Base-by-base conservation (phyloP, 2,329 filamentous ascomycete species). In the Claviceps fusiformis region DNA sequence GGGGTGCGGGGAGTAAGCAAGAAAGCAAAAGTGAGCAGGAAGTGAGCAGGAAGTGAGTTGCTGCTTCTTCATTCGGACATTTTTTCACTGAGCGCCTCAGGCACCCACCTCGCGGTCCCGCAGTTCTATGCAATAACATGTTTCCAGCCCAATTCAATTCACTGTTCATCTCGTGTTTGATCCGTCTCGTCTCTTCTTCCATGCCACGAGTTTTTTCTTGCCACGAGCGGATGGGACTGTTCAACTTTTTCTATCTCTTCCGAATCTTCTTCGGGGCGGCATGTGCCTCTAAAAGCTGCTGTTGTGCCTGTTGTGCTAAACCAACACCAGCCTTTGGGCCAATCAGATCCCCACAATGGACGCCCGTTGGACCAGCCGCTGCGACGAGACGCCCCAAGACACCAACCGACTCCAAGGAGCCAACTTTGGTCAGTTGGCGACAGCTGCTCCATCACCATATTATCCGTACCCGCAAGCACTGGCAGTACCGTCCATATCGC, bases 371-470 rank as follows among this genome's bases (percentile, higher is more conserved):
- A 47, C n/a, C 52, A 33, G 52, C 51, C 52, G 43, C 52, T 48
- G 52, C 46, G 52, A 56, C n/a, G 51, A 48, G 35, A 52, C 49
- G 10, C 35, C 35, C 31, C 52, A 49, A 53, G 41, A 53, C 46
- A 39, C 19, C 47, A 50, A 52, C 47, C 35, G 47, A 41, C 41
- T 53, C 19, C 31, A 19, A 37, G 45, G 45, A 17, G 31, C n/a
- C 5, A 46, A 27, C 48, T 51, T 46, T 27, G 35, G 45, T 55
- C 60, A 61, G 56, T 54, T 61, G 59, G 48, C 55, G 52, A 51
- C 65, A 62, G 61, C 59, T 65, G 63, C 55, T 24, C 54, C 52
- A 45, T 27, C 44, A 24, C 45, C 41, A 37, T 17, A 47, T 33
- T 54, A 56, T 55, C 43, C 39, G 46, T 58, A 51, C 43, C 24